A percentile compares a stretch with the other conserved stretches of the same genome.
Evolutionary conservation across 768 basidiomycete genomes (phyloP).

Genomic region (Podaxis sp.): DNA sequence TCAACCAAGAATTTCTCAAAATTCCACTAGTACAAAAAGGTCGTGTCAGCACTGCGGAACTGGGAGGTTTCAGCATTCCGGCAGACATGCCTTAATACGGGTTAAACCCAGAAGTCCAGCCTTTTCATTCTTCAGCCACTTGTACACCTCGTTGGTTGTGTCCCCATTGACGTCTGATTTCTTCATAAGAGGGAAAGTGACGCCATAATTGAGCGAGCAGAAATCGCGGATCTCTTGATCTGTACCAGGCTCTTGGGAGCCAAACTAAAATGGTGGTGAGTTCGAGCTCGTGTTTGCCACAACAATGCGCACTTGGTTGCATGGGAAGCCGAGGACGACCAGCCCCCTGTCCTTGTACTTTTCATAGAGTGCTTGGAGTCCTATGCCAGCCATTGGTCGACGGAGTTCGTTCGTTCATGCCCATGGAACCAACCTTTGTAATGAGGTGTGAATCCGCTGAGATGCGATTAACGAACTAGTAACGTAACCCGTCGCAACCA

Average conservation of each 20-base stretch:
- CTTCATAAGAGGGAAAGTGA: conserved; percentile 86
- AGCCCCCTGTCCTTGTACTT: conserved; percentile 77
- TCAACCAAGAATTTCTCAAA: conserved; percentile 88
- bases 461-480: background rate
- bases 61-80: background rate
- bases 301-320: conserved; percentile 62
- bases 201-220: conserved; percentile 81
- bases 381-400: conserved; percentile 25
- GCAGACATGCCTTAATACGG: conserved; percentile 61
- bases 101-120: conserved; percentile 65
- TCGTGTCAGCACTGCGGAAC: background rate
- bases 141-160: conserved; percentile 76
- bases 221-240: conserved; percentile 73
- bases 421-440: conserved; percentile 49
- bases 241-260: conserved; percentile 78
- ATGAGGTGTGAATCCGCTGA: conserved; percentile 80
- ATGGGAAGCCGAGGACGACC: conserved; percentile 86
- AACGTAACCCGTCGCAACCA: background rate
- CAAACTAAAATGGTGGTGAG: conserved; percentile 49
- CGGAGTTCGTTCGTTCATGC: no score
- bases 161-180: conserved; percentile 94
- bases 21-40: conserved; percentile 59
- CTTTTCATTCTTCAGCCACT: conserved; percentile 81
- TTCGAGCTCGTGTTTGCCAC: background rate
- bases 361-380: conserved; percentile 76